Evolutionary conservation across 1,284 basidiomycete genomes (phyloP), one percentile per base, ranked within the genome.

Genomic region (Pterulicium gracile): DNA sequence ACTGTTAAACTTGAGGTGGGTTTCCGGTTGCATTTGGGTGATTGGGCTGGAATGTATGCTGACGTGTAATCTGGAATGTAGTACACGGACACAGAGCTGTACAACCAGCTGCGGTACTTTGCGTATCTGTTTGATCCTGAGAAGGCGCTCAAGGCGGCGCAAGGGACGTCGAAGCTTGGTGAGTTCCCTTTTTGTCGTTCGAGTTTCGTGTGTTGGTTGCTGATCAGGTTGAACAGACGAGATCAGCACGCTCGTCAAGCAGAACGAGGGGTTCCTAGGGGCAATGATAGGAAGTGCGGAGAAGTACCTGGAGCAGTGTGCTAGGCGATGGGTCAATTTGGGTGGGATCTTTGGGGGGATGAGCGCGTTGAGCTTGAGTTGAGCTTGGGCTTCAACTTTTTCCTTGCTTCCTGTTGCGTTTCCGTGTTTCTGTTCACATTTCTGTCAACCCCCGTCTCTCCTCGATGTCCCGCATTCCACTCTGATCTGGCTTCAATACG

Each of bases 51-150:
- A 17, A 39, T 13, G 15, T 14, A 45, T 20, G n/a, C n/a, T n/a
- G n/a, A n/a, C n/a, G n/a, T n/a, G n/a, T n/a, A n/a, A n/a, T n/a
- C n/a, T n/a, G n/a, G n/a, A n/a, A 24, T 44, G 1, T 55, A 93
- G 88, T 97, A 94, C 61, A 75, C 85, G 24, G 92, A 95, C 58
- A 67, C 72, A 4, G 73, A 79, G 56, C 67, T 97, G 43, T 95
- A 96, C 62, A 88, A 84, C 55, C 93, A 97, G 62, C 67, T 97
- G 24, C 67, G 89, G 46, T 95, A 83, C 65, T 93, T 82, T 61
- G 63, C 70, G 19, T 81, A 73, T 49, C 67, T 96, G 3, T 93
- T 97, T 56, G 79, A 93, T 57, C 61, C 64, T 1, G 74, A 84
- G 18, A 87, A 82, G 58, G 81, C 79, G 0, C 53, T 73, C 10